These are phyloP conservation scores for Candida qinlingensis DNA, from an alignment of 805 yeast genomes.

Conservation along the genomic window DNA sequence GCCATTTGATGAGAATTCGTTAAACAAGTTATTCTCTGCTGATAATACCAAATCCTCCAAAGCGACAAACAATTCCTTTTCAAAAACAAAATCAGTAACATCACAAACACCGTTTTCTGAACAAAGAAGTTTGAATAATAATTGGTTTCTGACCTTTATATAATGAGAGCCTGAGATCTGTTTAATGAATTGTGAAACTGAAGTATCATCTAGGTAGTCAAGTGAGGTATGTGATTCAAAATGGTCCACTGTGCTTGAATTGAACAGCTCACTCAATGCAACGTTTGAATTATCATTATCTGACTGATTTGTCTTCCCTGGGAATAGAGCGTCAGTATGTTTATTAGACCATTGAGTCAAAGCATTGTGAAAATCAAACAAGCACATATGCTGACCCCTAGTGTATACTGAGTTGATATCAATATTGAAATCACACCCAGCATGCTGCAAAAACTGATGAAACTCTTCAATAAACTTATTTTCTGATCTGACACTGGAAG, in stretches of 20 bases:
- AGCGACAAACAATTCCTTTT: slow-evolving; percentile 11
- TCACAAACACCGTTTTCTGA: slow-evolving; percentile 22
- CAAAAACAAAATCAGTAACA: slow-evolving; percentile 37
- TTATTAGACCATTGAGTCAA: slow-evolving; percentile 22
- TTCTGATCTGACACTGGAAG: neutral
- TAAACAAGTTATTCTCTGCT: slow-evolving; percentile 21
- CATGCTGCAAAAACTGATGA: slow-evolving; percentile 4
- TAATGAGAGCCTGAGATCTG: slow-evolving; percentile 29
- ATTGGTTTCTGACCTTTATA: slow-evolving; percentile 31
- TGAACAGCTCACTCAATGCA: slow-evolving; percentile 27
- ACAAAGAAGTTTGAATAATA: slow-evolving; percentile 25
- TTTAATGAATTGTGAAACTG: slow-evolving; percentile 22
- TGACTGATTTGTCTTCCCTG: slow-evolving; percentile 3
- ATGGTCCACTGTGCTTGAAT: slow-evolving; percentile 25
- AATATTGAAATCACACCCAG: neutral
- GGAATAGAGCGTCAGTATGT: slow-evolving; percentile 23
- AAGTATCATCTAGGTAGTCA: slow-evolving; percentile 14
- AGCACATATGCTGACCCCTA: neutral
- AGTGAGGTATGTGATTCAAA: slow-evolving; percentile 5
- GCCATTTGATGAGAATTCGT: neutral
- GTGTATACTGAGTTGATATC: slow-evolving; percentile 3
- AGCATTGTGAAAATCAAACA: slow-evolving; percentile 13
- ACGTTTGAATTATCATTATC: slow-evolving; percentile 9
- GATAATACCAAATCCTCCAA: slow-evolving; percentile 17
- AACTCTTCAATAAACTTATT: slow-evolving; percentile 7